Evolutionary conservation across 2,329 filamentous ascomycete species (phyloP).

Genomic region (Exserohilum turcica): DNA sequence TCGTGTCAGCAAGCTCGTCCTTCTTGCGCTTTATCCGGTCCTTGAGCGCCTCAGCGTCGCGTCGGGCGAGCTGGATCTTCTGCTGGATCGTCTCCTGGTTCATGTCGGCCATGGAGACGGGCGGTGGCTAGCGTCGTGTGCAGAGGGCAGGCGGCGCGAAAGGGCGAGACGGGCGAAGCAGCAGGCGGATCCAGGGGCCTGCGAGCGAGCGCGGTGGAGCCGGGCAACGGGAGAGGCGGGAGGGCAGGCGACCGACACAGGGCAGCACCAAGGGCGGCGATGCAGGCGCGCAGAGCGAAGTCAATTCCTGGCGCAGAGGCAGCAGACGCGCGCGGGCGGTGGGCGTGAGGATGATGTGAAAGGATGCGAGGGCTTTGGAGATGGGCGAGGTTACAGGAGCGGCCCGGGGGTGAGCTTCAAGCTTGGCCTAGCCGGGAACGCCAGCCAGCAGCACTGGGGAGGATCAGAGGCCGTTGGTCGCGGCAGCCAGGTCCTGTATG

Average conservation of each 20-base stretch:
- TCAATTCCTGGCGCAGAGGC: constrained; percentile 37
- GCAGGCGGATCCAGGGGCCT: constrained; percentile 41
- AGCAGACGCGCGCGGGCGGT: constrained; percentile 12
- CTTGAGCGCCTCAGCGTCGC: constrained; percentile 97
- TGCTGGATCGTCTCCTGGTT: constrained; percentile 58
- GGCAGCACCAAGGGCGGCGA: constrained; percentile 28
- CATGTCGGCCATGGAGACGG: constrained; percentile 53
- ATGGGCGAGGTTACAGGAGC: constrained; percentile 41
- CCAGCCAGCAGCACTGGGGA: constrained; percentile 21
- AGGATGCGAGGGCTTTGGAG: constrained; percentile 32
- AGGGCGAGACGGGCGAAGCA: constrained; percentile 22
- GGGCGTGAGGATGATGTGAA: constrained; percentile 19
- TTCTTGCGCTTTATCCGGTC: constrained; percentile 99
- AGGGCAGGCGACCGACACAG: constrained; percentile 11
- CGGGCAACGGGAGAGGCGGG: constrained; percentile 25
- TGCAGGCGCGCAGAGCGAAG: constrained; percentile 30
- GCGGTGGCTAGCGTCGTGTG: constrained; percentile 14
- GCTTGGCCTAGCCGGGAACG: constrained; percentile 41
- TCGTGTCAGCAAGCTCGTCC: constrained; percentile 98
- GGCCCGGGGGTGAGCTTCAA: constrained; percentile 27
- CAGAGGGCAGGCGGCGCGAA: constrained; percentile 24
- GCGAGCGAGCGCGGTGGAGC: constrained; percentile 36
- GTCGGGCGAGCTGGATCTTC: constrained; percentile 90
- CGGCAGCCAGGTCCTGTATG: not conserved
- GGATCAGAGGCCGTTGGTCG: constrained; percentile 23